phyloP scores from a whole-genome alignment of 1,284 basidiomycete genomes.

The Ganoderma leucocontextum region DNA sequence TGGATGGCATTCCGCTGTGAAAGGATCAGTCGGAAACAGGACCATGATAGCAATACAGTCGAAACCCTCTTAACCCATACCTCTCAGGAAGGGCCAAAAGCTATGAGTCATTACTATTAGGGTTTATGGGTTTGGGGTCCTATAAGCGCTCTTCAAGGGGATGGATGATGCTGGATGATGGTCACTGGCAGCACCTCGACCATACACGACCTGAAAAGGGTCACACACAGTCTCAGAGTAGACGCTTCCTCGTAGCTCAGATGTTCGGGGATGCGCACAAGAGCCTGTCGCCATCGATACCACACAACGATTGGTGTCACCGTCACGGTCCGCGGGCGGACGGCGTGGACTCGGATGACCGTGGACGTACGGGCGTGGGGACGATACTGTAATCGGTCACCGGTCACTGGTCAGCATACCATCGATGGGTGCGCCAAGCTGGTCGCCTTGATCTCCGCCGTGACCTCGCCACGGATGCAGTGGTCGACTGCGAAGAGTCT shows the following conservation, averaged over 20 bases:
- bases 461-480: slow-evolving; percentile 31
- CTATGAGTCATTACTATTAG: too few relatives aligned
- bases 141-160: too few relatives aligned
- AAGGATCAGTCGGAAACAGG: background rate
- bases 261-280: slow-evolving; percentile 45
- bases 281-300: slow-evolving; percentile 17
- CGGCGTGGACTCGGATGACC: slow-evolving; percentile 55
- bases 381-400: slow-evolving; percentile 56
- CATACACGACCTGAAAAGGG: too few relatives aligned
- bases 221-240: slow-evolving; percentile 23
- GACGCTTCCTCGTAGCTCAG: slow-evolving; percentile 47
- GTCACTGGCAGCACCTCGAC: too few relatives aligned
- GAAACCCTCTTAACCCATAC: too few relatives aligned
- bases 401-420: slow-evolving; percentile 66
- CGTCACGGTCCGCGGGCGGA: slow-evolving; percentile 40
- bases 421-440: slow-evolving; percentile 55
- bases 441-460: slow-evolving; percentile 37
- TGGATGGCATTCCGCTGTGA: background rate
- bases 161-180: too few relatives aligned
- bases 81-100: too few relatives aligned
- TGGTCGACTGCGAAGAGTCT: too few relatives aligned
- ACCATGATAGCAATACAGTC: background rate
- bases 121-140: too few relatives aligned
- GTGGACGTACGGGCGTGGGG: slow-evolving; percentile 35
- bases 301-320: too few relatives aligned